These are phyloP conservation scores for Cadophora sp. DNA, from an alignment of 2,329 filamentous ascomycete species.

Conservation along the genomic window DNA sequence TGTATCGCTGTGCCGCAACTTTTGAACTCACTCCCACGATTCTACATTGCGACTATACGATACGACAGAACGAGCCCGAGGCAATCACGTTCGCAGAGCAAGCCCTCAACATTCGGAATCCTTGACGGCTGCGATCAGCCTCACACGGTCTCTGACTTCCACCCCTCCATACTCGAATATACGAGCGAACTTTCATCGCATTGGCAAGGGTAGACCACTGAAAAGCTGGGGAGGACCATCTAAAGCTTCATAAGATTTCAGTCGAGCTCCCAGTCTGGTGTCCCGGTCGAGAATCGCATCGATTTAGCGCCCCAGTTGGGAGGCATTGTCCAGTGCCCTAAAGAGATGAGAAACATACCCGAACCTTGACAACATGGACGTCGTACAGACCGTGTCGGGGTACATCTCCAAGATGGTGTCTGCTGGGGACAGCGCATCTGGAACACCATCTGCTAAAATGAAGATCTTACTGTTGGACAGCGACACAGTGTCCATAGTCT, in stretches of 20 bases:
- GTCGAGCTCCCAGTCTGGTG: not conserved
- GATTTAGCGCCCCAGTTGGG: not conserved
- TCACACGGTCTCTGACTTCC: not conserved
- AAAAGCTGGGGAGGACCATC: not conserved
- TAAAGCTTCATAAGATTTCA: not conserved
- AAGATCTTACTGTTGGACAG: constrained; percentile 94
- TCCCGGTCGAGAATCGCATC: not conserved
- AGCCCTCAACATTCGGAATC: not conserved
- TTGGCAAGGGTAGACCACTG: not conserved
- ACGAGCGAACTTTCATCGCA: not conserved
- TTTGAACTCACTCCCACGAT: not conserved
- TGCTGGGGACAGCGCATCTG: constrained; percentile 72
- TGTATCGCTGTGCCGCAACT: not conserved
- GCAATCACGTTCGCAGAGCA: not conserved
- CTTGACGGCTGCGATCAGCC: not conserved
- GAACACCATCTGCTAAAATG: constrained; percentile 85
- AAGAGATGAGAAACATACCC: constrained; percentile 35
- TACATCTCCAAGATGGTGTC: constrained; percentile 98
- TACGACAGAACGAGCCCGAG: not conserved
- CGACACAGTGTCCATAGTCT: constrained; percentile 93
- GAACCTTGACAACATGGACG: constrained; percentile 71
- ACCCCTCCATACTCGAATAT: constrained; percentile 6
- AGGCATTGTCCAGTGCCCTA: constrained; percentile 2
- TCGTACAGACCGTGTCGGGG: constrained; percentile 89
- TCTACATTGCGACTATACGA: not conserved